A percentile compares a stretch with the other conserved stretches of the same genome.
These are phyloP conservation scores for Fusarium drepaniforme DNA, from an alignment of 2,329 filamentous ascomycete species.

Conservation along the genomic window DNA sequence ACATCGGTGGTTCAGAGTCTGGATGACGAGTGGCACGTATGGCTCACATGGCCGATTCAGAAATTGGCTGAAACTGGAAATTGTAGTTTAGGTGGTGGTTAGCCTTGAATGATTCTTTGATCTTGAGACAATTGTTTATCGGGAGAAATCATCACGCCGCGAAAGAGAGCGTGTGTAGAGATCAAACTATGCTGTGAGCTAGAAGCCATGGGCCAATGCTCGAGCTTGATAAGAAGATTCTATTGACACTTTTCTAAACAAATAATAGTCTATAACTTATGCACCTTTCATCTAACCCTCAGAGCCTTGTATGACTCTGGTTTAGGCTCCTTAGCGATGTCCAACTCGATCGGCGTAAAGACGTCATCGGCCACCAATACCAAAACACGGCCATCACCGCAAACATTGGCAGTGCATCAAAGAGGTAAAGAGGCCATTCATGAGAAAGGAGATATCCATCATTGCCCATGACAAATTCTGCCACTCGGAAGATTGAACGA, in stretches of 20 bases:
- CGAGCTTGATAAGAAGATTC: too few species aligned
- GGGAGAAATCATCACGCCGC: too few species aligned
- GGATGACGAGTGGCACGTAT: not conserved
- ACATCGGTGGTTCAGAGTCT: not conserved
- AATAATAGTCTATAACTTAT: too few species aligned
- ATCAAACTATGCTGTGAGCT: too few species aligned
- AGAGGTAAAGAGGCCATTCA: not conserved
- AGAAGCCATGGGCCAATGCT: too few species aligned
- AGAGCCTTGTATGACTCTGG: not conserved
- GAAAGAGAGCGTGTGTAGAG: too few species aligned
- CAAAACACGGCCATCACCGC: not conserved
- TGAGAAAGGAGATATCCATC: not conserved
- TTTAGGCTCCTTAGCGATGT: not conserved
- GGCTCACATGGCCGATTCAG: not conserved
- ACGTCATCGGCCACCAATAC: not conserved
- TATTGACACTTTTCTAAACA: too few species aligned
- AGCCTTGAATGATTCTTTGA: too few species aligned
- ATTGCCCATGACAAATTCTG: not conserved
- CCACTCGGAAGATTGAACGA: not conserved
- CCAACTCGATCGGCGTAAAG: not conserved
- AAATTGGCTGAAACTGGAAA: not conserved
- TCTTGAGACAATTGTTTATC: too few species aligned
- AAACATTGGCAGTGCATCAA: not conserved
- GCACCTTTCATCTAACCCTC: too few species aligned
- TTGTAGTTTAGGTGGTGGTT: not conserved